Percentiles rank a stretch among this genome's conserved stretches.
Evolutionary conservation across 2,329 filamentous ascomycete genomes (phyloP).

Genomic region (Didymella segeticola): DNA sequence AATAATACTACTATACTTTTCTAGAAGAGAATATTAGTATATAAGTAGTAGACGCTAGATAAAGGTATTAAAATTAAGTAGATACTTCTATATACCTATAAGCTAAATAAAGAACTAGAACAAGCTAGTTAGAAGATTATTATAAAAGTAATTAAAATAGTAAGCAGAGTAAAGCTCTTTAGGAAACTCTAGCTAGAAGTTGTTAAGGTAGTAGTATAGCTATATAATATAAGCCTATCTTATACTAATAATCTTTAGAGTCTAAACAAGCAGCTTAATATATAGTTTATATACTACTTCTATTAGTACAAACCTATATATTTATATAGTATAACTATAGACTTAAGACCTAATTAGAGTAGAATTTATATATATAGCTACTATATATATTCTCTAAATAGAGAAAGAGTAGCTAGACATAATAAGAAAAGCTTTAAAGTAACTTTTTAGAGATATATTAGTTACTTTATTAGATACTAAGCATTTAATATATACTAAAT

Average conservation of each 20-base stretch:
- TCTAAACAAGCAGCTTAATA: neutral
- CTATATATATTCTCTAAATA: neutral
- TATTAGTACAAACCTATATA: neutral
- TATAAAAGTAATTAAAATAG: neutral
- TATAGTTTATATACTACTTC: neutral
- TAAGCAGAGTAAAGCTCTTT: neutral
- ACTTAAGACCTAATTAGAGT: neutral
- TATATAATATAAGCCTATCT: neutral
- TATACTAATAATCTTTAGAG: neutral
- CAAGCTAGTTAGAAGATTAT: neutral
- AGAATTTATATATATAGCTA: neutral
- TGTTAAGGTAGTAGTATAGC: neutral
- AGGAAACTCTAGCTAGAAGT: neutral
- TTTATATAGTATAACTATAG: neutral
- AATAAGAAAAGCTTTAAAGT: neutral
- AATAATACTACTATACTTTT: neutral
- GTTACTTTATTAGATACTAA: neutral
- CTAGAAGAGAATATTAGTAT: neutral
- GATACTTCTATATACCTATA: neutral
- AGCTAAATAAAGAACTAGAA: neutral
- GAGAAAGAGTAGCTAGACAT: neutral
- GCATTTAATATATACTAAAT: neutral
- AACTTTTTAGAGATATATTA: neutral
- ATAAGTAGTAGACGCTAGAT: neutral
- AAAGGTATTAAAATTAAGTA: neutral